Evolutionary conservation across 768 basidiomycete genomes (phyloP), one percentile per base, ranked within the genome.

Genomic region (Pisolithus sp.): DNA sequence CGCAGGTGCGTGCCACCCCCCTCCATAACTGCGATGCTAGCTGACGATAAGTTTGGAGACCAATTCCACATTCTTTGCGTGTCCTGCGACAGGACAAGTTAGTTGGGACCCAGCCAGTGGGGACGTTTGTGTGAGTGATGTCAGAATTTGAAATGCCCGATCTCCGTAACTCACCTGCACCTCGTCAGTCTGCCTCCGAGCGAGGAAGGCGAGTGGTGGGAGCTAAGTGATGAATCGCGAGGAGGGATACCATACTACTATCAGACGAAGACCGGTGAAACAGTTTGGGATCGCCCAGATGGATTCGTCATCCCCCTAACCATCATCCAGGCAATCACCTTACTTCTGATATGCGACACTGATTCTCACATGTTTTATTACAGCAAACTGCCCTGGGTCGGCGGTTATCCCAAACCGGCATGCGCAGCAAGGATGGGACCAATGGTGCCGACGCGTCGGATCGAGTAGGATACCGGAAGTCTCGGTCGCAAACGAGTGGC

Each of bases 121-220:
- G 92, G 7, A 85, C 87, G 51, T 93, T 93, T 67, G 84, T 95
- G 86, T 91, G 70, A 67, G 83, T 73, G 40, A 39, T 34, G 39
- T 46, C 39, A 52, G n/a, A 20, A 43, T 58, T 59, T 62, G 53
- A 56, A 58, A 56, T 59, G 23, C 15, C 15, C 50, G 41, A 54
- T 57, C 41, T 48, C 12, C 46, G 47, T 36, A 36, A 20, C 21
- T 46, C 21, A 4, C 41, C 28, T 20, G 12, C 12, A 7, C 12
- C 42, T 30, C 26, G 62, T 6, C 59, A 92, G 90, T 46, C 73
- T 94, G 42, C 93, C 93, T 44, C 87, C 90, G 5, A 87, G 76
- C 57, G 76, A 80, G 4, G 82, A 89, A 41, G 93, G 93, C 39
- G 92, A 95, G 65, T 96, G 93, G 93, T 97, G 93, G 93, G 93